phyloP scores from a whole-genome alignment of 768 basidiomycete genomes.

The Amyloporia xantha region DNA sequence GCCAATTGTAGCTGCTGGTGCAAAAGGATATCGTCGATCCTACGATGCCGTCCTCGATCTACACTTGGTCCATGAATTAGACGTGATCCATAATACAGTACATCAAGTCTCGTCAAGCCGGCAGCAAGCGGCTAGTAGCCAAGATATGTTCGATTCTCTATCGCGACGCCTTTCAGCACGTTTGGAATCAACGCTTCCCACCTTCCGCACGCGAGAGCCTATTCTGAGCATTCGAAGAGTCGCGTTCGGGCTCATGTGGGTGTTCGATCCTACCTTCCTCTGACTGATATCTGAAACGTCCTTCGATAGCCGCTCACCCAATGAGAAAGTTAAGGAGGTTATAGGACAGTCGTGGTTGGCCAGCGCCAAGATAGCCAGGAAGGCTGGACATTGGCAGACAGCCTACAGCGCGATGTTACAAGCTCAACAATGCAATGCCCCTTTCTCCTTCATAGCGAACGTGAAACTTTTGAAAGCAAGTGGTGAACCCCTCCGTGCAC shows the following conservation, averaged over 20 bases:
- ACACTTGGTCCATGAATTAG: conserved; percentile 82
- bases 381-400: conserved; percentile 92
- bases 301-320: neutral
- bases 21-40: conserved; percentile 74
- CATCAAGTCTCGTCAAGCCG: conserved; percentile 26
- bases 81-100: conserved; percentile 49
- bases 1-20: conserved; percentile 76
- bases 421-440: conserved; percentile 64
- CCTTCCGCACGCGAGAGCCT: conserved; percentile 83
- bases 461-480: conserved; percentile 77
- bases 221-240: conserved; percentile 85
- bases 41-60: conserved; percentile 85
- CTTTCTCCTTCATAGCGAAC: conserved; percentile 83
- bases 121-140: conserved; percentile 27
- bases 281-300: neutral
- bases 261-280: neutral
- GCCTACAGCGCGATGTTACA: conserved; percentile 95
- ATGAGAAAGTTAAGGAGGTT: conserved; percentile 37
- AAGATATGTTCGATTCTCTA: conserved; percentile 34
- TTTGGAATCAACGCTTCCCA: conserved; percentile 73
- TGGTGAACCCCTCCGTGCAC: conserved; percentile 76
- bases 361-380: conserved; percentile 94
- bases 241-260: conserved; percentile 61
- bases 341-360: conserved; percentile 85
- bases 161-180: conserved; percentile 52